Evolutionary conservation across 2,329 filamentous ascomycete genomes (phyloP).

Genomic region (Microdochium paspali): DNA sequence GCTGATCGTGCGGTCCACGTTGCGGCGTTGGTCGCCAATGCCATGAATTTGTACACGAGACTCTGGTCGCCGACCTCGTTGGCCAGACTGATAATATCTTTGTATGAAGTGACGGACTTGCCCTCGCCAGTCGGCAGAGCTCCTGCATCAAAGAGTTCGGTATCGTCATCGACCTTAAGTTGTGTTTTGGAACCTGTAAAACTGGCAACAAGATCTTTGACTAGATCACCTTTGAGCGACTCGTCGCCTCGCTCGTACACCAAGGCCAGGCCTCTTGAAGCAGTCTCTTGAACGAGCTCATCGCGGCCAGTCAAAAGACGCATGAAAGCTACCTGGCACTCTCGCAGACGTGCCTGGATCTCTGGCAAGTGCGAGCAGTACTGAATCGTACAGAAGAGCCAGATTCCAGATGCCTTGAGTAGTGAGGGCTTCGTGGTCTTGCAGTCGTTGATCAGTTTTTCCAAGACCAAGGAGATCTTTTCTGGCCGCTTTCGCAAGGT

Average conservation of each 20-base stretch:
- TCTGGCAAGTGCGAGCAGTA: slow-evolving; percentile 74
- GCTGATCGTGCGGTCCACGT: slow-evolving; percentile 97
- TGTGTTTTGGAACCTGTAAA: slow-evolving; percentile 71
- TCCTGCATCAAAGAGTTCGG: slow-evolving; percentile 86
- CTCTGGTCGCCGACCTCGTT: slow-evolving; percentile 93
- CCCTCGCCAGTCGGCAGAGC: slow-evolving; percentile 85
- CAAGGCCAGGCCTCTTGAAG: slow-evolving; percentile 79
- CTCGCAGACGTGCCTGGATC: slow-evolving; percentile 63
- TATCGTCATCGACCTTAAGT: slow-evolving; percentile 81
- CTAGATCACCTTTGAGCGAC: slow-evolving; percentile 69
- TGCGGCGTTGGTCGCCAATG: slow-evolving; percentile 86
- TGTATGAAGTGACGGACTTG: slow-evolving; percentile 86
- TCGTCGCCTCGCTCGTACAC: slow-evolving; percentile 90
- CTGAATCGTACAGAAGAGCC: slow-evolving; percentile 86
- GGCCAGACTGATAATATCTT: slow-evolving; percentile 92
- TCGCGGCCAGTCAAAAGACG: slow-evolving; percentile 78
- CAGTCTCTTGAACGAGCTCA: slow-evolving; percentile 91
- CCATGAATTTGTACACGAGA: slow-evolving; percentile 98
- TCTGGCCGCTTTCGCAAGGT: slow-evolving; percentile 26
- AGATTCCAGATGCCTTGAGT: slow-evolving; percentile 87
- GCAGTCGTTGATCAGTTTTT: slow-evolving; percentile 69
- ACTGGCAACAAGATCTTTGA: slow-evolving; percentile 77
- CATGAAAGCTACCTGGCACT: slow-evolving; percentile 83
- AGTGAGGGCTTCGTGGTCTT: slow-evolving; percentile 80
- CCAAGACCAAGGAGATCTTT: slow-evolving; percentile 45